Percentiles rank a stretch among this genome's conserved stretches.
phyloP scores from a whole-genome alignment of 164 flowering plant species.

The Echeveria elegans region DNA sequence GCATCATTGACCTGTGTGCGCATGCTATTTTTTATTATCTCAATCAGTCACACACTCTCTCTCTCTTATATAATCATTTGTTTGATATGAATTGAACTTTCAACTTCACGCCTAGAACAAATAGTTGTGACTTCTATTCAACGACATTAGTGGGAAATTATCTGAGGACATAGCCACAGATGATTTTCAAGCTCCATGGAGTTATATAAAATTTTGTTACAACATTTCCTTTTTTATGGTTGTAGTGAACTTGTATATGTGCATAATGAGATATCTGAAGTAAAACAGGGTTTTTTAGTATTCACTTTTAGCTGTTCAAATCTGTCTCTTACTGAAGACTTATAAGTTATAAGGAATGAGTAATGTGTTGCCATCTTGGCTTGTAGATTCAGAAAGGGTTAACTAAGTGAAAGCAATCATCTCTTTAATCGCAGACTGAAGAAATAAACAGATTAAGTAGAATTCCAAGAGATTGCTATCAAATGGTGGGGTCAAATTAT shows the following conservation, averaged over 20 bases:
- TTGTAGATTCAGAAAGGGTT: neutral
- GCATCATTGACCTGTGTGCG: no score
- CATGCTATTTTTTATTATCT: no score
- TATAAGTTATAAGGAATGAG: neutral
- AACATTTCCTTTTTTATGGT: neutral
- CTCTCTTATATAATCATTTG: no score
- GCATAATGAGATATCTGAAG: no score
- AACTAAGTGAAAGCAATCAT: neutral
- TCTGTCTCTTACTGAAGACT: neutral
- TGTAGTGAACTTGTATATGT: no score
- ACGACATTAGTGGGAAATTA: no score
- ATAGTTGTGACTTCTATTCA: no score
- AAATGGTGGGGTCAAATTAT: constrained; percentile 84
- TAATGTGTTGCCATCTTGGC: neutral
- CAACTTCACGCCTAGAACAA: no score
- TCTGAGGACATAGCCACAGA: no score
- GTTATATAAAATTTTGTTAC: neutral
- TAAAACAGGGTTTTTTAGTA: neutral
- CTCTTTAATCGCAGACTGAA: constrained; percentile 52
- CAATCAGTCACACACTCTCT: no score
- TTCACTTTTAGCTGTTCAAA: neutral
- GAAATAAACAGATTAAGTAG: constrained; percentile 82
- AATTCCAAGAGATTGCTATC: constrained; percentile 70
- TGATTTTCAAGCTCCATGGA: no score
- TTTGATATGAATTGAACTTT: no score